Evolutionary conservation across 2,329 filamentous ascomycete genomes (phyloP), one percentile per base, ranked within the genome.

Genomic region (Penicillium sp.): DNA sequence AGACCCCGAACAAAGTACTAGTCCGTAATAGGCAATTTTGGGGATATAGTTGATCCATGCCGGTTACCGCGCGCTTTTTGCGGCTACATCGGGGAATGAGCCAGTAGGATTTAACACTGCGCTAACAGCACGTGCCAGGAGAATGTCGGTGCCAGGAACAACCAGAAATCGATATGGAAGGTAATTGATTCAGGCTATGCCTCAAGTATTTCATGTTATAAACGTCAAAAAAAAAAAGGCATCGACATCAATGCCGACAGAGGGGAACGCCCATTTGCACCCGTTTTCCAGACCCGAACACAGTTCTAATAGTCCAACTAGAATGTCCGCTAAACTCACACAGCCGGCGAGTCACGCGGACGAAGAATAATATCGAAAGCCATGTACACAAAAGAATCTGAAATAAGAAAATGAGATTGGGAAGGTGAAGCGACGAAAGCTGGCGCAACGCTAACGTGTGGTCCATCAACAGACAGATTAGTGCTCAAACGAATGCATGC

Each of bases 251-350:
- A 65, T 60, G 66, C 69, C 71, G 69, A 71, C 65, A 64, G 64
- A 75, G 70, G 67, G 67, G 73, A 78, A 79, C 76, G 76, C 76
- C 76, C 76, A 73, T 75, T 74, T 73, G 69, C 75, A 76, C 74
- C 75, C 69, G 70, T 78, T 79, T 78, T 76, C 75, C 75, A 75
- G 72, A 75, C 73, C 76, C 75, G 72, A 77, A 76, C 75, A 76
- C 70, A 74, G 70, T 76, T 79, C 76, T 78, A 77, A 74, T 73
- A 75, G 69, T 74, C 71, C 73, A 76, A 74, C 70, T 75, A 66
- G 71, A 70, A 74, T 67, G 64, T 73, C 71, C 73, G 68, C 72
- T 67, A 64, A 64, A 66, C 66, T 69, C 66, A 67, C 61, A 64
- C 63, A 62, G 61, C 66, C 56, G 65, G 66, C 64, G 47, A 65